Evolutionary conservation across 257 asterid species (phyloP), one percentile per base, ranked within the genome.

Genomic region (Scutellaria barbata): DNA sequence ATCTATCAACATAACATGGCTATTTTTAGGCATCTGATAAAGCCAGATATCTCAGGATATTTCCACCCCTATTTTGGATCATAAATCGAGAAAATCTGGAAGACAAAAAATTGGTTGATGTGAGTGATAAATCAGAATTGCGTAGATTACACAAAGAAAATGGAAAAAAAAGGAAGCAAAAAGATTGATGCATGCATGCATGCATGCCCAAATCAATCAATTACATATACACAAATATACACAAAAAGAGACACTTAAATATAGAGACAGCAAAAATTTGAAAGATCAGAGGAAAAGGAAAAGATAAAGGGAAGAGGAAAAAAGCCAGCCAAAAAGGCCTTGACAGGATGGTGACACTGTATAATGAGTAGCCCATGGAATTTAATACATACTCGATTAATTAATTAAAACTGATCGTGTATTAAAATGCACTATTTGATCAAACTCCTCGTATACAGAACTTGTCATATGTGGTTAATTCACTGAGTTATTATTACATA

Each of bases 291-390:
- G 76, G 62, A 76, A 73, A 48, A 63, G 45, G 47, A 55, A 76
- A 74, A 54, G 67, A 43, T 22, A 66, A 50, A 62, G 40, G 20
- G 74, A 41, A 53, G 45, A 60, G 8, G 14, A 40, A 63, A 72
- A 63, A 33, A 63, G 74, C 5, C 46, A 68, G 68, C 69, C 54
- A 72, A 81, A 78, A 74, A 60, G 85, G 68, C 59, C 40, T 74
- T 82, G 86, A 85, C 77, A 79, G 84, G 85, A 84, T 81, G 83
- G 73, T 82, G 86, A 80, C 82, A 85, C 91, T 85, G 89, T 83
- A 25, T 53, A 72, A 30, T 30, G 35, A 55, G 83, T 73, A 72
- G 61, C 72, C 58, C 57, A 79, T 71, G 70, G 68, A 74, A 53
- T 61, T 55, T 62, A 20, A 52, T 14, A 35, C 10, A 37, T 10